Conservation (phyloP, 108 stramenopile species). For the Discostella stelligeroides region DNA sequence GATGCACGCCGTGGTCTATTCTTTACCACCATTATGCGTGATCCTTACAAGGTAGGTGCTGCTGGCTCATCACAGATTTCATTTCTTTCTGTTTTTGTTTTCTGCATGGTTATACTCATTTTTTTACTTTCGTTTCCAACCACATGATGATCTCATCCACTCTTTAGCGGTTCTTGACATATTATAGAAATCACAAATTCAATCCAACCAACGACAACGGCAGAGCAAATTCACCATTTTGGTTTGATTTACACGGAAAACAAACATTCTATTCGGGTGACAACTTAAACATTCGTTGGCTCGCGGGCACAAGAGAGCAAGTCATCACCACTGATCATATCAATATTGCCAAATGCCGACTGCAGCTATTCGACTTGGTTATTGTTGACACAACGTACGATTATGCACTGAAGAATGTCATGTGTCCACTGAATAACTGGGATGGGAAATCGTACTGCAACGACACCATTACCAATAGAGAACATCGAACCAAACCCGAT, state of each 20-base stretch:
- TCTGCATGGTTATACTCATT: neutral
- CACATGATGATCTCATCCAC: neutral
- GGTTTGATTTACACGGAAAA: slow-evolving; percentile 24
- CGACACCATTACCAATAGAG: neutral
- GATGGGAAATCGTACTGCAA: slow-evolving; percentile 9
- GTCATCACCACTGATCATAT: slow-evolving; percentile 36
- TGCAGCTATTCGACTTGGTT: slow-evolving; percentile 50
- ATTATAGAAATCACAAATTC: slow-evolving; percentile 4
- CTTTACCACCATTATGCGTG: slow-evolving; percentile 47
- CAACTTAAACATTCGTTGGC: slow-evolving; percentile 44
- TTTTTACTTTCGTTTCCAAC: neutral
- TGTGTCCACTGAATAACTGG: slow-evolving; percentile 48
- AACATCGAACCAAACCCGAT: slow-evolving; percentile 19
- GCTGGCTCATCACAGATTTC: too few species aligned
- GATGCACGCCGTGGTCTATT: slow-evolving; percentile 36
- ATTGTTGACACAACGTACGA: slow-evolving; percentile 40
- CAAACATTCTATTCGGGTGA: slow-evolving; percentile 28
- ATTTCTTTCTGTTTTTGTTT: neutral
- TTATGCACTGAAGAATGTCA: slow-evolving; percentile 30
- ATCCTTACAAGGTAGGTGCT: slow-evolving; percentile 26
- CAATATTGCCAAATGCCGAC: slow-evolving; percentile 51
- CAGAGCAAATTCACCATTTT: slow-evolving; percentile 19
- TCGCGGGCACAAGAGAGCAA: slow-evolving; percentile 33
- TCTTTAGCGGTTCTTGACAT: slow-evolving; percentile 16
- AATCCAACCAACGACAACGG: neutral